Evolutionary conservation across 495 filamentous ascomycete genomes (phyloP), one percentile per base, ranked within the genome.

Genomic region (Trichoderma reesei): DNA sequence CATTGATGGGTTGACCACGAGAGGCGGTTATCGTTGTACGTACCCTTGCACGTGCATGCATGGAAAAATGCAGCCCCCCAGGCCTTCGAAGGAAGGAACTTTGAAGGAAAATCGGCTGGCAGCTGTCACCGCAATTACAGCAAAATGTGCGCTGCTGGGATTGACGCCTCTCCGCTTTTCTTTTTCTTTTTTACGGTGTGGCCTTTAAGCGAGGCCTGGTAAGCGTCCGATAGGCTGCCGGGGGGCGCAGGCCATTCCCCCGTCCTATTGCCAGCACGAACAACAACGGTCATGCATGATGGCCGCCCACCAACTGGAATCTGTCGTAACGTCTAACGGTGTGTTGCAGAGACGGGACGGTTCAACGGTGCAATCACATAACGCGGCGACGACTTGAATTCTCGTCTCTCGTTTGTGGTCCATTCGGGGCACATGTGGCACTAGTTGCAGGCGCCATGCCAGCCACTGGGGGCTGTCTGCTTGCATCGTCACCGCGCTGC

Each of bases 191-290:
- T 13, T 11, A 56, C 51, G 51, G 51, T 56, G 51, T 56, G n/a
- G n/a, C n/a, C 10, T 7, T 33, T 56, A 56, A 56, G 51, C 20
- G 51, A 56, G 51, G 13, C 51, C 51, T 56, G 51, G 51, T 31
- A 56, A n/a, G 2, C 51, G 51, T 56, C 51, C 51, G 51, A 56
- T 56, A 56, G 51, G 51, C 26, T 56, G 51, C 34, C 14, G n/a
- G n/a, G n/a, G 51, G 20, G 16, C 18, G 51, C 51, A 56, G n/a
- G 20, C 51, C 14, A 56, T 56, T 56, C 51, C 51, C 18, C 51
- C 51, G 51, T 4, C 31, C 51, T 56, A 56, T 56, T 56, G 51
- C 51, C 51, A 56, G 51, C n/a, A n/a, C n/a, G n/a, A n/a, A n/a
- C n/a, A n/a, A 56, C 48, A 54, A 13, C 18, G 9, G 26, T 20